Percentiles rank a stretch among this genome's conserved stretches.
Conservation (phyloP, 2,329 filamentous ascomycete species). For the Aspergillus texensis region DNA sequence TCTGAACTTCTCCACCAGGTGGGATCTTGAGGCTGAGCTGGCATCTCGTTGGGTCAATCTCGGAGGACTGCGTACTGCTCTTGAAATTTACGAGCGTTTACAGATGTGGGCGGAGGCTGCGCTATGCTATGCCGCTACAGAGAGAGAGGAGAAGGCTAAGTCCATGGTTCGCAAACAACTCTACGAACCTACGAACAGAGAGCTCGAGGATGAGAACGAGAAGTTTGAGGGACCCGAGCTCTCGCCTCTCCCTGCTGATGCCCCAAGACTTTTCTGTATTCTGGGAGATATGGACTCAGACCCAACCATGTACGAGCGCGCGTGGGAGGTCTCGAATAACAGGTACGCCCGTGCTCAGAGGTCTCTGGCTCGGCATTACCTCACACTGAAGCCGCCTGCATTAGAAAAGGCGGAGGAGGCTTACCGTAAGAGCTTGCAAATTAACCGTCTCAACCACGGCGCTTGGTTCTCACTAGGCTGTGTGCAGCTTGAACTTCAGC, state of each 20-base stretch:
- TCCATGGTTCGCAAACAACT: constrained; percentile 76
- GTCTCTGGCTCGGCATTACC: constrained; percentile 78
- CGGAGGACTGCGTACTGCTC: constrained; percentile 82
- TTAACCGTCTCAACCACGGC: constrained; percentile 78
- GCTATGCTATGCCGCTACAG: constrained; percentile 77
- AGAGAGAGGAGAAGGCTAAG: constrained; percentile 81
- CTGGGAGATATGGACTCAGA: constrained; percentile 85
- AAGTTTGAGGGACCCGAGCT: constrained; percentile 69
- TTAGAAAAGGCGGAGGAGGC: constrained; percentile 72
- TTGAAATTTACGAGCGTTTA: constrained; percentile 93
- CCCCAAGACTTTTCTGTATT: constrained; percentile 88
- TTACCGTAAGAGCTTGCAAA: constrained; percentile 74
- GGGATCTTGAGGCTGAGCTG: constrained; percentile 92
- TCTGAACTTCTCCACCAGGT: constrained; percentile 80
- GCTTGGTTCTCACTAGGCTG: constrained; percentile 92
- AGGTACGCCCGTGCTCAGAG: constrained; percentile 86
- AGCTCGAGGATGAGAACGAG: constrained; percentile 55
- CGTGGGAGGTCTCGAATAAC: constrained; percentile 81
- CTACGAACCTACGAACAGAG: constrained; percentile 63
- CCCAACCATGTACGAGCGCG: constrained; percentile 74
- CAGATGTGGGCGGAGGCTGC: constrained; percentile 95
- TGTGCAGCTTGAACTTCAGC: constrained; percentile 74
- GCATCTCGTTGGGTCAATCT: constrained; percentile 89
- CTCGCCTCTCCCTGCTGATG: constrained; percentile 73
- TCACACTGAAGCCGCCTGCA: constrained; percentile 62